Conservation (phyloP, 2,329 filamentous ascomycete genomes). For the Neophaeococcomyces mojaviensis region DNA sequence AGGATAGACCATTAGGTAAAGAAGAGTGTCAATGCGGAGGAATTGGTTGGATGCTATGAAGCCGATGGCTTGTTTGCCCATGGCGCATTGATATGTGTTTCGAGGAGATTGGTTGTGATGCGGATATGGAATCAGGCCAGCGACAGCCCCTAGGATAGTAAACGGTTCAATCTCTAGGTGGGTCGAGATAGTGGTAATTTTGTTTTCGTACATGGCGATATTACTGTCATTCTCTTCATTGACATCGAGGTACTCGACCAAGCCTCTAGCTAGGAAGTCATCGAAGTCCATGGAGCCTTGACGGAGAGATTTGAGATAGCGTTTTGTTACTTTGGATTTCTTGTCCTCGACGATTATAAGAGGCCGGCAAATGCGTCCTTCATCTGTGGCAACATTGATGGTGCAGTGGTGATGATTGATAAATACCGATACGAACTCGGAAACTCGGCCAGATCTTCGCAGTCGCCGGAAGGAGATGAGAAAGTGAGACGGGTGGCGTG, state of each 20-base stretch:
- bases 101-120: constrained; percentile 98
- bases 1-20: constrained; percentile 95
- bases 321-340: constrained; percentile 68
- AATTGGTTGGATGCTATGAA: constrained; percentile 98
- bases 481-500: constrained; percentile 78
- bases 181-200: constrained; percentile 76
- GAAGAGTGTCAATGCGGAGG: constrained; percentile 87
- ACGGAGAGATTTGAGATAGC: constrained; percentile 73
- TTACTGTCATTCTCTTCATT: constrained; percentile 98
- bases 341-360: constrained; percentile 91
- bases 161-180: constrained; percentile 98
- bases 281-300: constrained; percentile 84
- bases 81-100: constrained; percentile 98
- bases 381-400: constrained; percentile 92
- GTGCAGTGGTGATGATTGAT: constrained; percentile 89
- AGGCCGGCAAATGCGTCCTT: constrained; percentile 91
- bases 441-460: constrained; percentile 82
- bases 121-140: constrained; percentile 92
- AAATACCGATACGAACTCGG: constrained; percentile 92
- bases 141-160: constrained; percentile 89
- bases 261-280: constrained; percentile 79
- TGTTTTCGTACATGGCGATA: constrained; percentile 80
- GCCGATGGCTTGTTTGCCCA: constrained; percentile 99
- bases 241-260: constrained; percentile 91
- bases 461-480: constrained; percentile 76